Evolutionary conservation across 73 alveolate genomes (phyloP).

Genomic region (Strombidium stylifer): DNA sequence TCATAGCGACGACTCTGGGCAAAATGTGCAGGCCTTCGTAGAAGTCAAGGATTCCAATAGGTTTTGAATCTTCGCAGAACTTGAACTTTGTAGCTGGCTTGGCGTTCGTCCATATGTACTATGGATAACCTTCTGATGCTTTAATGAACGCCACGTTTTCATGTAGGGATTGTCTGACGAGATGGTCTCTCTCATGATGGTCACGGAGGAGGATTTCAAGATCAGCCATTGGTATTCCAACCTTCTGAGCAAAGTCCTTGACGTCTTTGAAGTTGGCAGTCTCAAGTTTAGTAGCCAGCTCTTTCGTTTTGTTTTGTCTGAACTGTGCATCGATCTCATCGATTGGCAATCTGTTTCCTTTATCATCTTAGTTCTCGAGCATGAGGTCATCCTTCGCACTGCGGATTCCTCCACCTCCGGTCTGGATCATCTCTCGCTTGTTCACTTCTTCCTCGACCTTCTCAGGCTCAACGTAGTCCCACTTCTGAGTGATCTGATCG

Average conservation of each 20-base stretch:
- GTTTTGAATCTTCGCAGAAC: conserved; percentile 2
- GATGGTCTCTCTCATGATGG: conserved; percentile 35
- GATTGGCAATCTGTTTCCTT: conserved; percentile 29
- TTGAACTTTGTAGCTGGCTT: conserved; percentile 1
- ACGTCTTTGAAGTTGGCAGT: conserved; percentile 38
- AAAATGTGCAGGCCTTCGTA: conserved; percentile 26
- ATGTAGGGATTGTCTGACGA: conserved; percentile 29
- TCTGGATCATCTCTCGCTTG: conserved; percentile 29
- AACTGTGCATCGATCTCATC: not conserved
- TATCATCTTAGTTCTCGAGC: not conserved
- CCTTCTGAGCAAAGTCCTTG: conserved; percentile 27
- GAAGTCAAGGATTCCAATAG: conserved; percentile 37
- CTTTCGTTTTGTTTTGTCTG: conserved; percentile 1
- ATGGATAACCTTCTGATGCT: not conserved
- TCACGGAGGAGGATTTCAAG: conserved; percentile 25
- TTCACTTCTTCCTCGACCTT: conserved; percentile 20
- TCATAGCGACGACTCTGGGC: conserved; percentile 8
- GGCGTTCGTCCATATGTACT: not conserved
- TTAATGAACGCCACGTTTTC: conserved; percentile 33
- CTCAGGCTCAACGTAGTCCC: conserved; percentile 26
- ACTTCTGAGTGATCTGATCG: conserved; percentile 18
- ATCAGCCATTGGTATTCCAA: conserved; percentile 35
- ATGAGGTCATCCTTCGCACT: not conserved
- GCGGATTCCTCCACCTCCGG: not conserved
- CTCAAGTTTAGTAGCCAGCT: conserved; percentile 11